phyloP scores from a whole-genome alignment of 2,329 filamentous ascomycete species.

The Cordyceps cicadae region DNA sequence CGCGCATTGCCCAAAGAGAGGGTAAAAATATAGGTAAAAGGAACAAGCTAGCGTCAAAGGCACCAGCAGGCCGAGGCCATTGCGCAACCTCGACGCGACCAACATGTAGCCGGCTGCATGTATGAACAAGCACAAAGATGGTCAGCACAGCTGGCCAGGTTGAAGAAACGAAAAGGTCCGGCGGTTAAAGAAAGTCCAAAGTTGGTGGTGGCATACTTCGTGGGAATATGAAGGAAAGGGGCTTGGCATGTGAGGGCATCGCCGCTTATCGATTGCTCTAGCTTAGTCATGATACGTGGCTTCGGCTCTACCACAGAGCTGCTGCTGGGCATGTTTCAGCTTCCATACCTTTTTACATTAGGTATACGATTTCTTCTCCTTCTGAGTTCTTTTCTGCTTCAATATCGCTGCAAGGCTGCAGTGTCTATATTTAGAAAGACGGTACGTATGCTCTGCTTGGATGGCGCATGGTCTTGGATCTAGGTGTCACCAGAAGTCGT shows the following conservation, averaged over 20 bases:
- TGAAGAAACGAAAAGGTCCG: not conserved
- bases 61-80: constrained; percentile 43
- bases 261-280: constrained; percentile 10
- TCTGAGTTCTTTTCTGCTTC: not conserved
- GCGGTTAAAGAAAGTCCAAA: constrained; percentile 4
- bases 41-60: constrained; percentile 63
- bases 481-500: too few species aligned
- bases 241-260: constrained; percentile 12
- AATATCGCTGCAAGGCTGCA: not conserved
- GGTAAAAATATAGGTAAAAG: constrained; percentile 80
- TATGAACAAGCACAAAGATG: constrained; percentile 12
- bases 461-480: too few species aligned
- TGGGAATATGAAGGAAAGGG: not conserved
- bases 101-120: constrained; percentile 41
- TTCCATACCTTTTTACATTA: not conserved
- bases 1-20: constrained; percentile 67
- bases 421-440: too few species aligned
- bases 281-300: constrained; percentile 10
- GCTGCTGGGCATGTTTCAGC: not conserved
- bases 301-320: not conserved
- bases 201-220: not conserved
- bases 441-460: too few species aligned
- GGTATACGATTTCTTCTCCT: not conserved
- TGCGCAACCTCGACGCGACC: constrained; percentile 45
- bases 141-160: constrained; percentile 9